Evolutionary conservation across 768 basidiomycete genomes (phyloP).

Genomic region (Hygrocybe coccinea): DNA sequence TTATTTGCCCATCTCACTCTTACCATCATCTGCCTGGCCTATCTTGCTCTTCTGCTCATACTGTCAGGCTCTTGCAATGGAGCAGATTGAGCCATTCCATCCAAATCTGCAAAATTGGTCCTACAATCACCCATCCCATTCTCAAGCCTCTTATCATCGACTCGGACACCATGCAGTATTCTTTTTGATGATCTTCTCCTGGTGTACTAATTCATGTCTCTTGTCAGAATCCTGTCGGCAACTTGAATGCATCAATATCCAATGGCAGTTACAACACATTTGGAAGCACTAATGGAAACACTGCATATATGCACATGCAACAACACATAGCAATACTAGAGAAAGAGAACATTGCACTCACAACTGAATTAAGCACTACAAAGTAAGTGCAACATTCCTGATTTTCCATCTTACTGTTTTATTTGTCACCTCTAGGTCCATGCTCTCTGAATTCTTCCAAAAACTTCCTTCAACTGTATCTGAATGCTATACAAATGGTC

Average conservation of each 20-base stretch:
- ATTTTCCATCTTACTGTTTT: neutral
- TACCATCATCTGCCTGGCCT: neutral
- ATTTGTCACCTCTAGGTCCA: neutral
- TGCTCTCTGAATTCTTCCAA: neutral
- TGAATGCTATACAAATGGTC: neutral
- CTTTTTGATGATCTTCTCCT: too few species aligned
- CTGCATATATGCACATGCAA: conserved; percentile 5
- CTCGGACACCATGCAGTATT: neutral
- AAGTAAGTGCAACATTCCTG: neutral
- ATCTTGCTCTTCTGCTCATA: neutral
- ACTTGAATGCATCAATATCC: neutral
- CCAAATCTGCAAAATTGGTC: neutral
- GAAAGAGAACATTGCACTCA: neutral
- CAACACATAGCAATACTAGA: conserved; percentile 1
- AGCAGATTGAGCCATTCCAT: neutral
- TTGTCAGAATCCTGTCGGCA: neutral
- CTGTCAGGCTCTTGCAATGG: neutral
- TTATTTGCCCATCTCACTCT: too few species aligned
- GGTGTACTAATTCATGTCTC: neutral
- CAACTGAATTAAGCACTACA: neutral
- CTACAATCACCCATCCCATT: neutral
- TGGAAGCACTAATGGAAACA: neutral
- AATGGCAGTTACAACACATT: neutral
- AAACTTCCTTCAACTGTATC: neutral
- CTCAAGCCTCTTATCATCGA: neutral